Percentiles rank a stretch among this genome's conserved stretches.
Conservation (phyloP, 2,329 filamentous ascomycete genomes). For the Ceratocystis destructans region DNA sequence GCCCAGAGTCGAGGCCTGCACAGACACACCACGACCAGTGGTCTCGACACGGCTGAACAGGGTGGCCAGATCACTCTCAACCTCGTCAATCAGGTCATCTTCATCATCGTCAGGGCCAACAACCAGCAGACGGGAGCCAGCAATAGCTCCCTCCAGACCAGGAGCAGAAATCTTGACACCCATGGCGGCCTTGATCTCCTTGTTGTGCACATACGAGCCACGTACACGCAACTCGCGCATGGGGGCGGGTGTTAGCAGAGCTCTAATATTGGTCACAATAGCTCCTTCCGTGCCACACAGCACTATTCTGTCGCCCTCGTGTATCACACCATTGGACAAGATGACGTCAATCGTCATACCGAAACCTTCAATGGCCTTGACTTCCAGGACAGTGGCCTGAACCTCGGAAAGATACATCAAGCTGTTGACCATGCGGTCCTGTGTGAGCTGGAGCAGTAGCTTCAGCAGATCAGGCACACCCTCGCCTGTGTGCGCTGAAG, state of each 20-base stretch:
- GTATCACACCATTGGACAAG: constrained; percentile 84
- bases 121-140: constrained; percentile 85
- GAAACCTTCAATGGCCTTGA: constrained; percentile 97
- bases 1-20: constrained; percentile 93
- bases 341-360: constrained; percentile 98
- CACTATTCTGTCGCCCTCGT: constrained; percentile 88
- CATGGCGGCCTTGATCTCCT: constrained; percentile 94
- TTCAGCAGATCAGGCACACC: constrained; percentile 98
- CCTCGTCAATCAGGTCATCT: constrained; percentile 89
- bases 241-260: constrained; percentile 80
- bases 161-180: constrained; percentile 98
- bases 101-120: constrained; percentile 93
- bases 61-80: constrained; percentile 85
- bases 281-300: constrained; percentile 93
- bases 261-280: constrained; percentile 89
- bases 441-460: constrained; percentile 78
- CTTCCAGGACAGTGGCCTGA: constrained; percentile 93
- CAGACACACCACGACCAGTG: constrained; percentile 84
- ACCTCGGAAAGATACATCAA: constrained; percentile 98
- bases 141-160: constrained; percentile 88
- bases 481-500: constrained; percentile 95
- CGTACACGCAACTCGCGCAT: constrained; percentile 92
- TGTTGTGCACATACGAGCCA: constrained; percentile 95
- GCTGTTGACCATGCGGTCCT: constrained; percentile 92
- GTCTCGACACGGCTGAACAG: constrained; percentile 85